phyloP scores from a whole-genome alignment of 2,329 filamentous ascomycete genomes.

The Blastomyces parvus region DNA sequence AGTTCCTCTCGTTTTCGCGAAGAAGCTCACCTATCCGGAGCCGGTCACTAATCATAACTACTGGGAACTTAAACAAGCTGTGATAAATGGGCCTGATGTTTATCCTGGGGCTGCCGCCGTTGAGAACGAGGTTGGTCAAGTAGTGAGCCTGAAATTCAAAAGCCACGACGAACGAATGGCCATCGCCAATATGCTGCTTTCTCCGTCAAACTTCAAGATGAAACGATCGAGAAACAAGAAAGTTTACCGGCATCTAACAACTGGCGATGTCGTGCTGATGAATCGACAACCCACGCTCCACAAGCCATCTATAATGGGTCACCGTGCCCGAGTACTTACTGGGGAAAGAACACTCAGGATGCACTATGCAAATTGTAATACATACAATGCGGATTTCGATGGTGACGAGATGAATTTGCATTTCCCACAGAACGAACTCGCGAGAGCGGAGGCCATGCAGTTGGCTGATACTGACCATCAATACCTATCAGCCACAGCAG shows the following conservation, averaged over 20 bases:
- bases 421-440: slow-evolving; percentile 94
- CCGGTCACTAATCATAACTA: slow-evolving; percentile 97
- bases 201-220: slow-evolving; percentile 64
- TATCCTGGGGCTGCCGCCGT: slow-evolving; percentile 94
- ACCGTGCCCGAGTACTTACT: slow-evolving; percentile 80
- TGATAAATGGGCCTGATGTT: slow-evolving; percentile 85
- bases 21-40: slow-evolving; percentile 91
- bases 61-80: slow-evolving; percentile 87
- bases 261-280: slow-evolving; percentile 96
- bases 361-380: slow-evolving; percentile 99
- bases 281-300: slow-evolving; percentile 96
- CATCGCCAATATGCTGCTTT: slow-evolving; percentile 84
- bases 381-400: slow-evolving; percentile 98
- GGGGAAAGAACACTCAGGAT: slow-evolving; percentile 97
- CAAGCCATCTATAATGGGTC: slow-evolving; percentile 98
- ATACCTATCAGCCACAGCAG: slow-evolving; percentile 86
- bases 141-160: slow-evolving; percentile 79
- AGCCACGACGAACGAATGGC: slow-evolving; percentile 78
- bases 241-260: slow-evolving; percentile 89
- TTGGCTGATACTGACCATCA: slow-evolving; percentile 96
- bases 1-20: slow-evolving; percentile 94
- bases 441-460: slow-evolving; percentile 81
- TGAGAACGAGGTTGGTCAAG: slow-evolving; percentile 89
- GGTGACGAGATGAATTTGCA: slow-evolving; percentile 99
- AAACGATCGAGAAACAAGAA: slow-evolving; percentile 84